Conservation (phyloP, 192 early-diverging fungal species). For the Coemansia sp. region DNA sequence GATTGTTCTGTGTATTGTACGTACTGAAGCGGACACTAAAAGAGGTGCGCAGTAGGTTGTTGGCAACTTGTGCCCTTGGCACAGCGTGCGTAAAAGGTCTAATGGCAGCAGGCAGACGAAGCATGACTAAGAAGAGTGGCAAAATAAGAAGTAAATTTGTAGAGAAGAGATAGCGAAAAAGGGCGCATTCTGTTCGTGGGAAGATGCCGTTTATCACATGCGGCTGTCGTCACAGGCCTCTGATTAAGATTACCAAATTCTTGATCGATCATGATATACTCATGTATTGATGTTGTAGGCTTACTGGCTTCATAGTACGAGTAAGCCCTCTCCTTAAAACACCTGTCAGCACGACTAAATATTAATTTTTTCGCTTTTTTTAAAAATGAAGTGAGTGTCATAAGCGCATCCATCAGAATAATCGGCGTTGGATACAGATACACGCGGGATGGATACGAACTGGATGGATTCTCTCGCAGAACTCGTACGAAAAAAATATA, state of each 20-base stretch:
- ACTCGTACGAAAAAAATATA: too few species aligned
- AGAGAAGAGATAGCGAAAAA: background rate
- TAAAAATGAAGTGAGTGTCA: slow-evolving; percentile 38
- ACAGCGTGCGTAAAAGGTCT: slow-evolving; percentile 7
- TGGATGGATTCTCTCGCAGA: background rate
- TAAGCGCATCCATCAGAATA: slow-evolving; percentile 18
- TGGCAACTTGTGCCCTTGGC: background rate
- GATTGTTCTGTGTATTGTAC: slow-evolving; percentile 1
- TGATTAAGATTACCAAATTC: background rate
- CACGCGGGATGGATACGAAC: slow-evolving; percentile 6
- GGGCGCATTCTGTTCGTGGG: slow-evolving; percentile 1
- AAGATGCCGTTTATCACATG: slow-evolving; percentile 2
- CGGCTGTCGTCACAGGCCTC: background rate
- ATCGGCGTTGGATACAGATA: background rate
- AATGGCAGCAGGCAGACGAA: slow-evolving; percentile 18
- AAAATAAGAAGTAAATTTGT: background rate
- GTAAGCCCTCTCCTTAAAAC: slow-evolving; percentile 12
- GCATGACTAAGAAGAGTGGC: slow-evolving; percentile 14
- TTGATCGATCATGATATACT: background rate
- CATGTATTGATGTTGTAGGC: background rate
- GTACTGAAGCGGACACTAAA: slow-evolving; percentile 33
- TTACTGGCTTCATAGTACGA: background rate
- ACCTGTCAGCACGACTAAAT: background rate
- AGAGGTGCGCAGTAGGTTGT: slow-evolving; percentile 2
- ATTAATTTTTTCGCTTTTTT: slow-evolving; percentile 17